Evolutionary conservation across 768 basidiomycete genomes (phyloP).

Genomic region (Roridomyces roridus): DNA sequence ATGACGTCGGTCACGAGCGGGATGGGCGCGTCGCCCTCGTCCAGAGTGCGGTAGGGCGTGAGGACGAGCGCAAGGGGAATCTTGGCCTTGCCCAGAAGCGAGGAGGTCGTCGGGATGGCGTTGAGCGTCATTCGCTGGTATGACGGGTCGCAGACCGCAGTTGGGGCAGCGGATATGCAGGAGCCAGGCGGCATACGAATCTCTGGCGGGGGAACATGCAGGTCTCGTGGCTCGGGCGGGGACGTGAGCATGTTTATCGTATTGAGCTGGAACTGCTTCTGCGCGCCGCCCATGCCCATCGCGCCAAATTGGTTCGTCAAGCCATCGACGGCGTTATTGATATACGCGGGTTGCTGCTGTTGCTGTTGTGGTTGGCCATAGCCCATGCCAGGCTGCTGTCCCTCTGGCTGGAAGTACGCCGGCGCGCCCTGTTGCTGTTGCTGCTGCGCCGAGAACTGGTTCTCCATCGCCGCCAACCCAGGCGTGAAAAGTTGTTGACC

Average conservation of each 20-base stretch:
- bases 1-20: slow-evolving; percentile 95
- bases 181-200: slow-evolving; percentile 89
- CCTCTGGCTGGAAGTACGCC: slow-evolving; percentile 36
- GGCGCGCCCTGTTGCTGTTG: slow-evolving; percentile 58
- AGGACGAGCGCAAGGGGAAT: slow-evolving; percentile 88
- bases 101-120: slow-evolving; percentile 90
- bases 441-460: slow-evolving; percentile 69
- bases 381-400: slow-evolving; percentile 25
- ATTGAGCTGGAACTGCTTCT: slow-evolving; percentile 77
- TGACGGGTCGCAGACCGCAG: slow-evolving; percentile 85
- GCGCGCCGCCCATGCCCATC: slow-evolving; percentile 83
- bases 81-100: slow-evolving; percentile 87
- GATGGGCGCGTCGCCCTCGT: slow-evolving; percentile 83
- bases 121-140: slow-evolving; percentile 94
- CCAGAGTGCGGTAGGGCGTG: slow-evolving; percentile 88
- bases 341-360: slow-evolving; percentile 41
- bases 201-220: slow-evolving; percentile 84
- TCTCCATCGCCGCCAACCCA: slow-evolving; percentile 69
- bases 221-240: slow-evolving; percentile 88
- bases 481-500: slow-evolving; percentile 92
- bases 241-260: slow-evolving; percentile 93
- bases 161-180: slow-evolving; percentile 76
- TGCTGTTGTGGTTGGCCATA: slow-evolving; percentile 48
- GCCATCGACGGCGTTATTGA: slow-evolving; percentile 51
- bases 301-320: slow-evolving; percentile 86